These are phyloP conservation scores for Lippia alba DNA, from an alignment of 305 asterid genomes.

Conservation along the genomic window DNA sequence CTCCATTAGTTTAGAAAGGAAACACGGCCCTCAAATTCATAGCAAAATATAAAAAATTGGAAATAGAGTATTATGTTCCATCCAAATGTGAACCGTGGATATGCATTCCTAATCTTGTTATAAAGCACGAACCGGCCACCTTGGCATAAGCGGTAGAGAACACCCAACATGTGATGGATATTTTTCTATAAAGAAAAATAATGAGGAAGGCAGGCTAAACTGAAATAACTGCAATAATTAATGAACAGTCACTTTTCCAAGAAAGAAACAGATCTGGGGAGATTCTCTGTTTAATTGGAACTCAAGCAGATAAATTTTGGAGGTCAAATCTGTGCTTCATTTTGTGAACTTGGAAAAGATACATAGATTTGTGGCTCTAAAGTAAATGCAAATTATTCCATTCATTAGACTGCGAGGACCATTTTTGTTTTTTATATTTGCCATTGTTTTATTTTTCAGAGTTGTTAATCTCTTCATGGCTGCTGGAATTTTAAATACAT, in stretches of 20 bases:
- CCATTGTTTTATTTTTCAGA: neutral
- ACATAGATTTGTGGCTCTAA: neutral
- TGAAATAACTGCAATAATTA: neutral
- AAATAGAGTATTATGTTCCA: too few species aligned
- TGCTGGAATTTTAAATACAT: constrained; percentile 7
- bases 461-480: neutral
- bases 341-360: neutral
- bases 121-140: neutral
- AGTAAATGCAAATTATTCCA: neutral
- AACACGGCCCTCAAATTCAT: too few species aligned
- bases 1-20: neutral
- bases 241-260: neutral
- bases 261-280: neutral
- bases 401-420: neutral
- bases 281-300: constrained; percentile 6
- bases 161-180: neutral
- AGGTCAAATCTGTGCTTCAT: neutral
- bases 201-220: neutral
- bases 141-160: neutral
- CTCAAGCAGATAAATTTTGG: neutral
- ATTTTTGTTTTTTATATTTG: neutral
- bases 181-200: neutral
- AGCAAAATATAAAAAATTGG: too few species aligned
- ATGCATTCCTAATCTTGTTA: neutral
- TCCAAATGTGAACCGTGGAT: too few species aligned